Percentiles rank a stretch among this genome's conserved stretches.
Evolutionary conservation across 257 asterid species (phyloP).

Genomic region (Solanum clarkiae): DNA sequence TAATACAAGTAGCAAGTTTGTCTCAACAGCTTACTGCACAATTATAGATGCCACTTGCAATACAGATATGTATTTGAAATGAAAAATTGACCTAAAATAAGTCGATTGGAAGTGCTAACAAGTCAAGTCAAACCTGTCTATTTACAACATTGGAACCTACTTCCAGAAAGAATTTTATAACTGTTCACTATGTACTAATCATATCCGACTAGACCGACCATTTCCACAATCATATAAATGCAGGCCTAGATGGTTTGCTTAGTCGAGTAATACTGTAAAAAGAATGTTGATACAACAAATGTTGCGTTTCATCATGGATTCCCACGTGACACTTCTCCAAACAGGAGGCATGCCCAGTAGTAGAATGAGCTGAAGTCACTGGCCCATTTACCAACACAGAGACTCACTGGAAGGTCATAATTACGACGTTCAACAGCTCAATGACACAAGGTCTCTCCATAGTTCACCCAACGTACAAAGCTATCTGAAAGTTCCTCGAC

Average conservation of each 20-base stretch:
- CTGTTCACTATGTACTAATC: slow-evolving; percentile 57
- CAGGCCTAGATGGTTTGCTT: not conserved
- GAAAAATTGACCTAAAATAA: not conserved
- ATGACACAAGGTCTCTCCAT: slow-evolving; percentile 70
- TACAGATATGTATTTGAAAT: not conserved
- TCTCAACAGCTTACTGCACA: not conserved
- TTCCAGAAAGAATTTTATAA: slow-evolving; percentile 38
- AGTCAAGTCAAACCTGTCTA: slow-evolving; percentile 15
- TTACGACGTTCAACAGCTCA: slow-evolving; percentile 11
- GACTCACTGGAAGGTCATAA: not conserved
- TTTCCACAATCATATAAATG: slow-evolving; percentile 5
- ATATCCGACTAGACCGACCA: slow-evolving; percentile 11
- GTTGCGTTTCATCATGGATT: not conserved
- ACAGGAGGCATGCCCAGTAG: not conserved
- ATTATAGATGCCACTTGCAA: not conserved
- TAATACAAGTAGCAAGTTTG: not conserved
- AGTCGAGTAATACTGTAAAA: slow-evolving; percentile 5
- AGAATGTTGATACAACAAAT: slow-evolving; percentile 16
- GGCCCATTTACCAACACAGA: slow-evolving; percentile 2
- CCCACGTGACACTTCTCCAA: not conserved
- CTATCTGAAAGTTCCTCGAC: slow-evolving; percentile 77
- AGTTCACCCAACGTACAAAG: slow-evolving; percentile 71
- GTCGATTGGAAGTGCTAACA: slow-evolving; percentile 25
- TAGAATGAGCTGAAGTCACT: not conserved
- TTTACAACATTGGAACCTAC: slow-evolving; percentile 28